Evolutionary conservation across 768 basidiomycete genomes (phyloP), one percentile per base, ranked within the genome.

Genomic region (Amanita pseudoporphyria): DNA sequence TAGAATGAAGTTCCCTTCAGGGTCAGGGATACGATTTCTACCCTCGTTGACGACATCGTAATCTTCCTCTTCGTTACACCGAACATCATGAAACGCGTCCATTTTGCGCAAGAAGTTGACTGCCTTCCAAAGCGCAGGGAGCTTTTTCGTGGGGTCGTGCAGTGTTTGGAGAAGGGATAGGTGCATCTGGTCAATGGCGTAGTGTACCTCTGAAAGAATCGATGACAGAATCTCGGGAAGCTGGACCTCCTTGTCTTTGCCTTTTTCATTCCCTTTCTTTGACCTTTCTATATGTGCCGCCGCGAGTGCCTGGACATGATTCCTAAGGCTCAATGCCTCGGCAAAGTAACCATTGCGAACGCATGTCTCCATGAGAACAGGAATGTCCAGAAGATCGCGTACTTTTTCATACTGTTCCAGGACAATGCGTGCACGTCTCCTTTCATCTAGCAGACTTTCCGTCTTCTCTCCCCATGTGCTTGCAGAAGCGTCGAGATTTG

Each of bases 381-480:
- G 92, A 42, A 94, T 78, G 57, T 96, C 93, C 50, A 98, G 79
- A 31, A 98, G 67, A 63, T 97, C 93, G 55, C 87, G 77, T 52
- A 98, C 77, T 64, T 93, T 93, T 63, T 95, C 91, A 60, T 92
- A 87, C 58, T 95, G 88, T 58, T 97, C 94, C 52, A 92, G 78
- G n/a, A 98, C 89, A 44, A 87, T 71, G 28, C 81, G 73, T 0
- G 89, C 89, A 54, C 84, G 83, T 52, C 77, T 72, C 32, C 94
- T 76, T 45, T 87, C 82, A 42, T 73, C 69, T 45, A 91, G 77
- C n/a, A 93, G 78, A 18, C 72, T 63, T 41, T 86, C 82, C n/a
- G 83, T 87, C 52, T 79, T 75, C 21, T 77, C 73, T 44, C 81
- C 74, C 74, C 94, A 96, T 21, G 73, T 70, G 7, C 74, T 73